phyloP scores from a whole-genome alignment of 2,329 filamentous ascomycete genomes.

The Hymenoscyphus occultus region DNA sequence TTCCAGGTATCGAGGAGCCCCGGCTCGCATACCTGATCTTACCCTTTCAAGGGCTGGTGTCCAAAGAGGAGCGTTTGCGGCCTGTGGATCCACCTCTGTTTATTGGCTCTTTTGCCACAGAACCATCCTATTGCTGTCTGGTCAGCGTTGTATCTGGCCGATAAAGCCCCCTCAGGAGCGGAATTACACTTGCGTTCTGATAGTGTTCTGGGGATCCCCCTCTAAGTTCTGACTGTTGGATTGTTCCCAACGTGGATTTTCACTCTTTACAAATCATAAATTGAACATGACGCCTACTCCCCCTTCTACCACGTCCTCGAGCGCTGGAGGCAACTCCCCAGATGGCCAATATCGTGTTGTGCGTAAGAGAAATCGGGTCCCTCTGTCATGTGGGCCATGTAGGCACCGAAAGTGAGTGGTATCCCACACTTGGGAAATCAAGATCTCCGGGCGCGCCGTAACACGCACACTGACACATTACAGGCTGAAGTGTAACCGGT shows the following conservation, averaged over 20 bases:
- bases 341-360: slow-evolving; percentile 85
- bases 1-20: not conserved
- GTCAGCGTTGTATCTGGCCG: slow-evolving; percentile 2
- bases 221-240: not conserved
- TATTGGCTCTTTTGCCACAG: slow-evolving; percentile 4
- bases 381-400: slow-evolving; percentile 87
- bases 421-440: not conserved
- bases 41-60: not conserved
- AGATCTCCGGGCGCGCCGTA: not conserved
- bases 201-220: not conserved
- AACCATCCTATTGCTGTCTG: slow-evolving; percentile 2
- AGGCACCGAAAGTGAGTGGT: slow-evolving; percentile 77
- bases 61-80: not conserved
- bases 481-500: slow-evolving; percentile 87
- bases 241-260: not conserved
- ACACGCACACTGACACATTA: slow-evolving; percentile 38
- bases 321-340: slow-evolving; percentile 70
- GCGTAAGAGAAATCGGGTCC: slow-evolving; percentile 86
- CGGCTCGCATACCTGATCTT: not conserved
- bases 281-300: slow-evolving; percentile 69
- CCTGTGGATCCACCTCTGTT: not conserved
- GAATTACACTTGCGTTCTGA: not conserved
- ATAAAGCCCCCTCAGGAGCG: not conserved
- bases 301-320: slow-evolving; percentile 74
- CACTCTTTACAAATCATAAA: slow-evolving; percentile 1